Conservation (phyloP, 2,329 filamentous ascomycete species). For the Colletotrichum lentis region DNA sequence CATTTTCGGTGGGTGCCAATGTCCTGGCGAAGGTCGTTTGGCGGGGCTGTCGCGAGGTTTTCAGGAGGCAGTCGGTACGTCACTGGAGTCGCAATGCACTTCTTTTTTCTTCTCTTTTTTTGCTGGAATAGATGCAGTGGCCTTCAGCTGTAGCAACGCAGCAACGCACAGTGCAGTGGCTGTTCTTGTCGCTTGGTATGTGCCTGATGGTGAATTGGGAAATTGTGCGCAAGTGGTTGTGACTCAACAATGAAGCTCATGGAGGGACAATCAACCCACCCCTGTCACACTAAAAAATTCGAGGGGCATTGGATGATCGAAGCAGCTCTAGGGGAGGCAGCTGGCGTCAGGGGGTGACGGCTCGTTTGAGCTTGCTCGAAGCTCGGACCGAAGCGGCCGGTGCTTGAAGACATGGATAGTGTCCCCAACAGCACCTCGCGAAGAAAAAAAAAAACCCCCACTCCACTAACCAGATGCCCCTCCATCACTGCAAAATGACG, state of each 20-base stretch:
- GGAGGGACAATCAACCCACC: conserved; percentile 23
- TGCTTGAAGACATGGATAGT: background rate
- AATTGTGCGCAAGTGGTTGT: conserved; percentile 32
- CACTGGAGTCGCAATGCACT: conserved; percentile 7
- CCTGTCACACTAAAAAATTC: conserved; percentile 38
- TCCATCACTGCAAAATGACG: conserved; percentile 37
- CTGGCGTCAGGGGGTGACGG: conserved; percentile 23
- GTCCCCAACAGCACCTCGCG: conserved; percentile 12
- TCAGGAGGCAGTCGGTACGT: background rate
- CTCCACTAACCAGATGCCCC: conserved; percentile 28
- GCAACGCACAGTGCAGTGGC: conserved; percentile 19
- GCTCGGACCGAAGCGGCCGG: conserved; percentile 32
- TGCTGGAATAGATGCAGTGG: background rate
- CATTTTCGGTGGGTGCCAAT: conserved; percentile 54
- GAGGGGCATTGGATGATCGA: conserved; percentile 33
- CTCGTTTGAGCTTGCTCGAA: conserved; percentile 3
- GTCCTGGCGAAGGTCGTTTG: conserved; percentile 9
- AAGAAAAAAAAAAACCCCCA: background rate
- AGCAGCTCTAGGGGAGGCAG: conserved; percentile 11
- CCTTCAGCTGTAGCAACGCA: background rate
- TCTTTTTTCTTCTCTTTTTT: background rate
- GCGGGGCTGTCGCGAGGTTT: conserved; percentile 23
- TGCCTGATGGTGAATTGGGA: conserved; percentile 18
- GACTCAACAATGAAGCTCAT: conserved; percentile 36
- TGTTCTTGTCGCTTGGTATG: conserved; percentile 1